A percentile compares a stretch with the other conserved stretches of the same genome.
Evolutionary conservation across 805 yeast genomes (phyloP).

Genomic region (Pichia gijzeniarum): DNA sequence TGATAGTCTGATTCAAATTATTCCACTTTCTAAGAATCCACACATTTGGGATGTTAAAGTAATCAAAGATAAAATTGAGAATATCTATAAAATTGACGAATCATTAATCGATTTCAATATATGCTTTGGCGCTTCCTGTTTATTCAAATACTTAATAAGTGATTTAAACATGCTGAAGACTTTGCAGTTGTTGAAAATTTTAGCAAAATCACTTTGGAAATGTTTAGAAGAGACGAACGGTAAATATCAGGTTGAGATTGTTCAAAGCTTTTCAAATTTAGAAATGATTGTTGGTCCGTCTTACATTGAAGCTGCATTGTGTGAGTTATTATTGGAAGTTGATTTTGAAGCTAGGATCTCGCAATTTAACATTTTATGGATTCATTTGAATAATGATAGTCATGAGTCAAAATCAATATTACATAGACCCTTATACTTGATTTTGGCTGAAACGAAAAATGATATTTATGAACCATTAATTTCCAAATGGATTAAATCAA

Average conservation of each 20-base stretch:
- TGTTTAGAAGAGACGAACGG: conserved; percentile 45
- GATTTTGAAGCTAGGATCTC: conserved; percentile 37
- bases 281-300: conserved; percentile 45
- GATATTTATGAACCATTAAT: conserved; percentile 38
- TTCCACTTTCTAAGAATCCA: conserved; percentile 34
- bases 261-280: conserved; percentile 55
- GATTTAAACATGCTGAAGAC: conserved; percentile 30
- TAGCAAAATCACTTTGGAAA: conserved; percentile 47
- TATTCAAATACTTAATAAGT: conserved; percentile 33
- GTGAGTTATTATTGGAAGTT: conserved; percentile 44
- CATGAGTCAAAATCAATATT: conserved; percentile 43
- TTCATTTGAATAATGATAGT: conserved; percentile 47
- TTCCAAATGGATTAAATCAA: conserved; percentile 42
- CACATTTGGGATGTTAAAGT: conserved; percentile 27
- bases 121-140: conserved; percentile 39
- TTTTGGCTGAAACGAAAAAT: conserved; percentile 57
- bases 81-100: conserved; percentile 15
- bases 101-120: conserved; percentile 19
- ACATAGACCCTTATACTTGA: conserved; percentile 55
- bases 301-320: conserved; percentile 67
- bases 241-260: conserved; percentile 62
- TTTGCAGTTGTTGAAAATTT: conserved; percentile 34
- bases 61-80: conserved; percentile 26
- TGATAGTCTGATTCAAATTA: conserved; percentile 34
- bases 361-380: conserved; percentile 69